Conservation (phyloP, 225 moss, liverwort and hornwort genomes). For the Anthoceros angustus region DNA sequence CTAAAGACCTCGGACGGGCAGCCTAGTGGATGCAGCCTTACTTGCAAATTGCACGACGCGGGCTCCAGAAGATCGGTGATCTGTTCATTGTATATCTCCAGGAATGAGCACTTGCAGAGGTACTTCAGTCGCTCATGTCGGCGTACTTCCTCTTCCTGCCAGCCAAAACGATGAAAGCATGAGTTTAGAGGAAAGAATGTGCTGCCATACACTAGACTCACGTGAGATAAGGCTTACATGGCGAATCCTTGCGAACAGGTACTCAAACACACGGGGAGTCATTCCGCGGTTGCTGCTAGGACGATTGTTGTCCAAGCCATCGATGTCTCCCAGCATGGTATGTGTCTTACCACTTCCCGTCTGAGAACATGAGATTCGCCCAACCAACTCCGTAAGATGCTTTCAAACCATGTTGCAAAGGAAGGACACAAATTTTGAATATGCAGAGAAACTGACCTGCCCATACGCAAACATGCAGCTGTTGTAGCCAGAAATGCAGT, state of each 20-base stretch:
- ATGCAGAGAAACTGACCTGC: slow-evolving; percentile 14
- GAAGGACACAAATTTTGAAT: neutral
- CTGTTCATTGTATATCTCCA: slow-evolving; percentile 43
- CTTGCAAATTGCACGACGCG: slow-evolving; percentile 30
- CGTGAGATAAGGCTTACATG: slow-evolving; percentile 17
- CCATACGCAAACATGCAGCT: slow-evolving; percentile 51
- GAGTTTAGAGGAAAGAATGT: neutral
- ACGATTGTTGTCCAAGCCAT: slow-evolving; percentile 23
- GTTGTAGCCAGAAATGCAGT: slow-evolving; percentile 43
- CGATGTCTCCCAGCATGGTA: slow-evolving; percentile 55
- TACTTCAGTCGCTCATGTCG: slow-evolving; percentile 26
- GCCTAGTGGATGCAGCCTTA: neutral
- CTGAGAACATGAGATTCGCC: slow-evolving; percentile 17
- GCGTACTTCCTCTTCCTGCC: slow-evolving; percentile 27
- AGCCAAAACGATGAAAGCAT: neutral
- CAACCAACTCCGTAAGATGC: neutral
- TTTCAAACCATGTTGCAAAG: neutral
- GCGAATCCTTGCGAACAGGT: slow-evolving; percentile 37
- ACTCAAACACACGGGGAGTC: slow-evolving; percentile 50
- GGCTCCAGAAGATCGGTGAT: slow-evolving; percentile 37
- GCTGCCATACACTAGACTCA: neutral
- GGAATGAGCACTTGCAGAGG: slow-evolving; percentile 31
- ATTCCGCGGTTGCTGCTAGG: slow-evolving; percentile 50
- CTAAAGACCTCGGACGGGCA: neutral
- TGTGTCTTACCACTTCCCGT: slow-evolving; percentile 56